Conservation (phyloP, 23 red algal species). For the Gracilaria domingensis region DNA sequence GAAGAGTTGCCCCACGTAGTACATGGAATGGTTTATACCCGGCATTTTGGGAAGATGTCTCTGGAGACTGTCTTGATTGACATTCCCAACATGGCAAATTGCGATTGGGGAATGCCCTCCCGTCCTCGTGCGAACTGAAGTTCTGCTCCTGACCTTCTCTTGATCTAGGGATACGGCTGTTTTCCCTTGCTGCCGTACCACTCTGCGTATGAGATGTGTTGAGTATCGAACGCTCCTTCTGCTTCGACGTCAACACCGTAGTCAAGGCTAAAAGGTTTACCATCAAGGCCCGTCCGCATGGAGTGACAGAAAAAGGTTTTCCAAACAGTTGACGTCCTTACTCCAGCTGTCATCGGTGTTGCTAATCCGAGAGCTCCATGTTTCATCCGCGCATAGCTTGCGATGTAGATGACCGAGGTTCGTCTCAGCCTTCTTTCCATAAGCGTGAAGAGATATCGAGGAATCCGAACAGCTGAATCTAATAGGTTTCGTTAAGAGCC, state of each 20-base stretch:
- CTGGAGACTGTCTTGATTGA: conserved; percentile 50
- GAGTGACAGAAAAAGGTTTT: conserved; percentile 58
- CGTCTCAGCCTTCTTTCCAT: not conserved
- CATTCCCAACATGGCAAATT: conserved; percentile 56
- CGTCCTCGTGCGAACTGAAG: not conserved
- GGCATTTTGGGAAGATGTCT: conserved; percentile 76
- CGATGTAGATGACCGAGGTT: not conserved
- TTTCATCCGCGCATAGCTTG: conserved; percentile 2
- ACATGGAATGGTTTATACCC: conserved; percentile 83
- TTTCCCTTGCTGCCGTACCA: conserved; percentile 39
- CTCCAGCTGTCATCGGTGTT: conserved; percentile 8
- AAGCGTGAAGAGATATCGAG: conserved; percentile 30
- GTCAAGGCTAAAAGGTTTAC: conserved; percentile 29
- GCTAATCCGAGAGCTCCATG: not conserved
- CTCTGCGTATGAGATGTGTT: conserved; percentile 45
- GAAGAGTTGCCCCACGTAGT: conserved; percentile 87
- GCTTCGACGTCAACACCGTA: conserved; percentile 76
- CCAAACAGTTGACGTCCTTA: conserved; percentile 3
- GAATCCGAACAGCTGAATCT: conserved; percentile 34
- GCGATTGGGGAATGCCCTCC: not conserved
- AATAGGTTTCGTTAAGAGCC: conserved; percentile 35
- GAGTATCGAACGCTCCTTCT: conserved; percentile 64
- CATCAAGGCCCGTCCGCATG: conserved; percentile 29
- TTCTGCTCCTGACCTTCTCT: not conserved
- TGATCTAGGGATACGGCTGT: not conserved